phyloP scores from a whole-genome alignment of 192 early-diverging fungal species.

The Backusella australiensis region DNA sequence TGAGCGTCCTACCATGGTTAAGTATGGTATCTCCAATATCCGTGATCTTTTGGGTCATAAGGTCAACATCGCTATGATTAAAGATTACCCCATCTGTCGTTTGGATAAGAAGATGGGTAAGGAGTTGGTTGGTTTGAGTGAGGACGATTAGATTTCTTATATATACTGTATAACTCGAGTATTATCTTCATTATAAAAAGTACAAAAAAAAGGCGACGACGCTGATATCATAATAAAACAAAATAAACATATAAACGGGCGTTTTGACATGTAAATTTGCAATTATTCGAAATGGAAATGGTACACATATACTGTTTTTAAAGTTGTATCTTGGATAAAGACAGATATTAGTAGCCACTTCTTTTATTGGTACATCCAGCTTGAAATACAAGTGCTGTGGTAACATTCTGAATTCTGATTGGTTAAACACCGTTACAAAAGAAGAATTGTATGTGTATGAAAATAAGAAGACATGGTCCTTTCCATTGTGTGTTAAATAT shows the following conservation, averaged over 20 bases:
- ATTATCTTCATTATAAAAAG: conserved; percentile 1
- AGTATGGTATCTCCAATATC: conserved; percentile 92
- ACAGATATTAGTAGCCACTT: no score
- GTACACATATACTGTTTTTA: no score
- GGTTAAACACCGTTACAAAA: no score
- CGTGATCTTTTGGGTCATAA: conserved; percentile 93
- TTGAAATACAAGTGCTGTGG: no score
- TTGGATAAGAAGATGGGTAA: conserved; percentile 89
- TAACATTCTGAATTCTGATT: no score
- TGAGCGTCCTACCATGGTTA: conserved; percentile 99
- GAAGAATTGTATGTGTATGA: no score
- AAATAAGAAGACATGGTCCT: no score
- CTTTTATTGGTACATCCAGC: no score
- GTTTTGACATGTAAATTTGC: background rate
- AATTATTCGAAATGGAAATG: no score
- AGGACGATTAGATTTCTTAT: conserved; percentile 15
- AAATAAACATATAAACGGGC: background rate
- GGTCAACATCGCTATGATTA: conserved; percentile 88
- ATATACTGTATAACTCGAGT: background rate
- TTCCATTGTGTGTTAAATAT: no score
- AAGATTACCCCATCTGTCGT: conserved; percentile 86
- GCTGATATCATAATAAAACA: conserved; percentile 6
- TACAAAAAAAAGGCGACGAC: background rate
- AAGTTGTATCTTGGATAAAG: no score
- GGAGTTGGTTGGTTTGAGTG: conserved; percentile 46